Conservation (phyloP, 345 rosid species). For the Cardamine chenopodiifolia region DNA sequence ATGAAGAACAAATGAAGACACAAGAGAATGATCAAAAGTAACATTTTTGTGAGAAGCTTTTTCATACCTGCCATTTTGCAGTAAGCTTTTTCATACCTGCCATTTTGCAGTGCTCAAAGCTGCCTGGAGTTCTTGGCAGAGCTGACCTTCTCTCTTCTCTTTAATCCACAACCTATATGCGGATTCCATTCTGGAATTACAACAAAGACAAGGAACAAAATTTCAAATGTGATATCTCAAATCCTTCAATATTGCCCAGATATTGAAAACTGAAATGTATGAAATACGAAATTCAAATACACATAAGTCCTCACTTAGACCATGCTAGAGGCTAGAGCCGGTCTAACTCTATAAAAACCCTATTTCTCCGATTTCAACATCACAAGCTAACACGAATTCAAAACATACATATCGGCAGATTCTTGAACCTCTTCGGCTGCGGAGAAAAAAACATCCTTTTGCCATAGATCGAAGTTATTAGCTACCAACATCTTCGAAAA, state of each 20-base stretch:
- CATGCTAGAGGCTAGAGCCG: not conserved
- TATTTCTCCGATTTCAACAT: not conserved
- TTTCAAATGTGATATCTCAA: slow-evolving; percentile 1
- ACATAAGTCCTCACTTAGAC: slow-evolving; percentile 2
- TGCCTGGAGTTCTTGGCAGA: slow-evolving; percentile 74
- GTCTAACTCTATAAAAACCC: not conserved
- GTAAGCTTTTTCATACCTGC: slow-evolving; percentile 70
- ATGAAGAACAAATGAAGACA: not conserved
- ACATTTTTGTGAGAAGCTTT: not conserved
- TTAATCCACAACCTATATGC: slow-evolving; percentile 70
- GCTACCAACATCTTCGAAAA: slow-evolving; percentile 77
- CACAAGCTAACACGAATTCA: slow-evolving; percentile 11
- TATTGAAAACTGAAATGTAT: not conserved
- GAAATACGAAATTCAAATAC: not conserved
- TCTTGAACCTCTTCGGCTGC: slow-evolving; percentile 97
- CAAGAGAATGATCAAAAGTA: not conserved
- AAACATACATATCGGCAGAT: slow-evolving; percentile 77
- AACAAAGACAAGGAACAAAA: not conserved
- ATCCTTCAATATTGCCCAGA: not conserved
- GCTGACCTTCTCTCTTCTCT: slow-evolving; percentile 57
- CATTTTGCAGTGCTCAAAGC: slow-evolving; percentile 90
- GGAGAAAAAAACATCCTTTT: slow-evolving; percentile 79
- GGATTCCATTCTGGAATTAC: slow-evolving; percentile 76
- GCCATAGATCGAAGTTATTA: slow-evolving; percentile 83
- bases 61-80: slow-evolving; percentile 90